A percentile compares a stretch with the other conserved stretches of the same genome.
Evolutionary conservation across 2,329 filamentous ascomycete genomes (phyloP).

Genomic region (Lachnellula occidentalis): DNA sequence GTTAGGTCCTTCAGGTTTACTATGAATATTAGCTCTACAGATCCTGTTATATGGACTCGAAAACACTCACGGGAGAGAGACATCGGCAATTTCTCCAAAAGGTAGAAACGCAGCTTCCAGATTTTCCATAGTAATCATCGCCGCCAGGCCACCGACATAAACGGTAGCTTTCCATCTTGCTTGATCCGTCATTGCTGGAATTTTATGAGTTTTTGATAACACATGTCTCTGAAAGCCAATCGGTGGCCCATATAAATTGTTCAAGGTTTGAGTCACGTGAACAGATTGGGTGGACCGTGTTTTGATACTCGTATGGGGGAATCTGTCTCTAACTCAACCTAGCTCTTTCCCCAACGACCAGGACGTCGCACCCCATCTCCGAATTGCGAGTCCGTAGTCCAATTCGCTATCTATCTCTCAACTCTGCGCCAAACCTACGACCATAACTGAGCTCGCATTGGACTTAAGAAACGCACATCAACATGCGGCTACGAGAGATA

Average conservation of each 20-base stretch:
- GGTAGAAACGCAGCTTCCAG: slow-evolving; percentile 91
- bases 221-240: neutral
- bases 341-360: slow-evolving; percentile 6
- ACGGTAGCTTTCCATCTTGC: slow-evolving; percentile 84
- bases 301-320: neutral
- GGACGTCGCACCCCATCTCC: slow-evolving; percentile 15
- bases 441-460: slow-evolving; percentile 9
- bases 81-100: slow-evolving; percentile 91
- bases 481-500: slow-evolving; percentile 96
- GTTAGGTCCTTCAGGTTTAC: slow-evolving; percentile 74
- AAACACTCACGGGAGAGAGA: slow-evolving; percentile 63
- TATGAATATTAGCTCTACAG: slow-evolving; percentile 14
- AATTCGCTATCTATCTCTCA: slow-evolving; percentile 2
- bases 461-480: slow-evolving; percentile 36
- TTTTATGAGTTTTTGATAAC: neutral
- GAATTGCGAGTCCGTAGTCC: slow-evolving; percentile 12
- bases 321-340: neutral
- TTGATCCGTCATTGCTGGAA: slow-evolving; percentile 66
- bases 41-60: neutral
- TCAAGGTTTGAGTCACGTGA: neutral
- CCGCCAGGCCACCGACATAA: slow-evolving; percentile 84
- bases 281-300: neutral
- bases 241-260: neutral
- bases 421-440: slow-evolving; percentile 2
- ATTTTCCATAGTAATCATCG: slow-evolving; percentile 66